Conservation (phyloP, 1,284 basidiomycete species). For the Rhodotorula sp. region DNA sequence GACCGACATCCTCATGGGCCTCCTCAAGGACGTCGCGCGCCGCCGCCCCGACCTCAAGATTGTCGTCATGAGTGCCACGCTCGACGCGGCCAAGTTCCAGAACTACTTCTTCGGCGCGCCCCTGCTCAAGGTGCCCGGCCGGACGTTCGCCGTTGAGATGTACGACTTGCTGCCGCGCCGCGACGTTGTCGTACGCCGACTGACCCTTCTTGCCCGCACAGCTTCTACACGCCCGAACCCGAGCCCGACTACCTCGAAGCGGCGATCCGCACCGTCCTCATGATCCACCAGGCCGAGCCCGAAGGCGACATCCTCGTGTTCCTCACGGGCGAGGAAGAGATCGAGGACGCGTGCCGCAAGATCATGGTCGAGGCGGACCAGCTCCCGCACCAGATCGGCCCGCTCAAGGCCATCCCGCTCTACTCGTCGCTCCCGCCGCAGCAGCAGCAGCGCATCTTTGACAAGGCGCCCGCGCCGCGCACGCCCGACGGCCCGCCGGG, state of each 20-base stretch:
- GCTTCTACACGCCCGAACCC: slow-evolving; percentile 91
- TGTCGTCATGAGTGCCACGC: slow-evolving; percentile 97
- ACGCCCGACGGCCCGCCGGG: slow-evolving; percentile 73
- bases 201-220: background rate
- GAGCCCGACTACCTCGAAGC: slow-evolving; percentile 97
- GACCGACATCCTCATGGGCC: slow-evolving; percentile 97
- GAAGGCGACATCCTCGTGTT: slow-evolving; percentile 92
- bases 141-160: slow-evolving; percentile 91
- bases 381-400: slow-evolving; percentile 72
- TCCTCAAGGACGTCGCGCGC: slow-evolving; percentile 72
- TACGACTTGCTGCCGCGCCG: slow-evolving; percentile 4
- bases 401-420: slow-evolving; percentile 82
- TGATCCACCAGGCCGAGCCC: slow-evolving; percentile 96
- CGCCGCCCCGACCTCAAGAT: slow-evolving; percentile 88
- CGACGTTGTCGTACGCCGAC: too few species aligned
- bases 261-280: slow-evolving; percentile 91
- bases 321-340: slow-evolving; percentile 97
- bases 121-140: slow-evolving; percentile 91
- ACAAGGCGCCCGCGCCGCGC: slow-evolving; percentile 70
- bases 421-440: slow-evolving; percentile 91
- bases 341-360: slow-evolving; percentile 93
- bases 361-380: slow-evolving; percentile 88
- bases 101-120: slow-evolving; percentile 92
- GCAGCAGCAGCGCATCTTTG: slow-evolving; percentile 95
- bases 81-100: slow-evolving; percentile 96